A percentile compares a stretch with the other conserved stretches of the same genome.
Evolutionary conservation across 306 rosid genomes (phyloP).

Genomic region (Prunus persica): DNA sequence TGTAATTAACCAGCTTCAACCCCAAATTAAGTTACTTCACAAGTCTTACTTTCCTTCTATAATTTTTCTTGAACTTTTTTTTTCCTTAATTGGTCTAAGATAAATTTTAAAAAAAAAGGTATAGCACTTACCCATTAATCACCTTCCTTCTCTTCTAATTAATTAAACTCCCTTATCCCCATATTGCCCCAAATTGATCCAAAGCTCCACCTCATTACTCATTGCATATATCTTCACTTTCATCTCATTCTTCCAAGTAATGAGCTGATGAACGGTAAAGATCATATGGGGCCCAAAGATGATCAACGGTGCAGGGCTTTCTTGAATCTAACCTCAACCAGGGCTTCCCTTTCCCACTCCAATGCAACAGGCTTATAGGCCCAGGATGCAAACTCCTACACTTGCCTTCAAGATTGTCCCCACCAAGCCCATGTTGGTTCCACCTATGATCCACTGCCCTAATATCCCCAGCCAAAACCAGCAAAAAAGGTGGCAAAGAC

Average conservation of each 20-base stretch:
- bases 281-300: slow-evolving; percentile 87
- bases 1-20: slow-evolving; percentile 3
- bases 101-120: background rate
- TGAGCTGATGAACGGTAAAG: slow-evolving; percentile 59
- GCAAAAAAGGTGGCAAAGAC: slow-evolving; percentile 78
- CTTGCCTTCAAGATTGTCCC: slow-evolving; percentile 76
- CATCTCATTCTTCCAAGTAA: slow-evolving; percentile 58
- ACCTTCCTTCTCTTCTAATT: slow-evolving; percentile 13
- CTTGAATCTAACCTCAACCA: slow-evolving; percentile 92
- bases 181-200: background rate
- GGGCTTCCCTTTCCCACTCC: slow-evolving; percentile 95
- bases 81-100: background rate
- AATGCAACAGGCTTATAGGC: slow-evolving; percentile 75
- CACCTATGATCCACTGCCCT: slow-evolving; percentile 74
- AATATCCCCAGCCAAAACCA: slow-evolving; percentile 68
- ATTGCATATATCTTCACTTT: background rate
- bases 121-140: slow-evolving; percentile 19
- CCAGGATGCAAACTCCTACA: slow-evolving; percentile 83
- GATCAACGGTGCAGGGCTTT: slow-evolving; percentile 74
- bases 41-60: background rate
- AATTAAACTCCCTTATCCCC: slow-evolving; percentile 20
- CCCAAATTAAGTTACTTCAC: slow-evolving; percentile 7
- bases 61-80: background rate
- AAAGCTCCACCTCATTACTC: background rate
- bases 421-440: slow-evolving; percentile 93